Conservation (phyloP, 805 yeast genomes). For the Cyberlindnera nakhonratchasimensis region DNA sequence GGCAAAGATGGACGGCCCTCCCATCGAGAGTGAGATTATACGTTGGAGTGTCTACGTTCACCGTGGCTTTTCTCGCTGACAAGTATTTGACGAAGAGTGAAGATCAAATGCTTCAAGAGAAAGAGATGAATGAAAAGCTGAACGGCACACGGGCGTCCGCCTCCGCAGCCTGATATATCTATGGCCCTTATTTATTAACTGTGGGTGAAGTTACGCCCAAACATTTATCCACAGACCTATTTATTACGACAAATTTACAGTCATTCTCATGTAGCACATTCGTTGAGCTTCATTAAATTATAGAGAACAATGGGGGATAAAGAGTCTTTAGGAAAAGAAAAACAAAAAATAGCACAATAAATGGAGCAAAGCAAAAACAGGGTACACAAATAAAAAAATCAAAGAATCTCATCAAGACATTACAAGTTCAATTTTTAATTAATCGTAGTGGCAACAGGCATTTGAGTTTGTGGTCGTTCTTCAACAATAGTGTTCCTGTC, state of each 20-base stretch:
- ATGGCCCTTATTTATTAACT: neutral
- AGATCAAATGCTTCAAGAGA: slow-evolving; percentile 18
- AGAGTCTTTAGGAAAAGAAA: neutral
- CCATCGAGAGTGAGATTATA: slow-evolving; percentile 27
- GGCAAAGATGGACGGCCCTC: slow-evolving; percentile 22
- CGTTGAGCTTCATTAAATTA: slow-evolving; percentile 5
- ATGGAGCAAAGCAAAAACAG: neutral
- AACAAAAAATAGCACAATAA: neutral
- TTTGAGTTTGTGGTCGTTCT: slow-evolving; percentile 9
- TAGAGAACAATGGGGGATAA: neutral
- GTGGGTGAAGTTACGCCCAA: no score
- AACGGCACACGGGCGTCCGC: neutral
- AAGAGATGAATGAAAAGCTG: slow-evolving; percentile 6
- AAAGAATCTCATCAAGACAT: neutral
- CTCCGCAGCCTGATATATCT: neutral
- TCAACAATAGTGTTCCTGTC: slow-evolving; percentile 17
- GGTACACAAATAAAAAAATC: neutral
- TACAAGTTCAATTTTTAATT: neutral
- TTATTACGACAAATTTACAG: neutral
- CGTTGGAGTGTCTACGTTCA: slow-evolving; percentile 29
- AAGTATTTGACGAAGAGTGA: slow-evolving; percentile 20
- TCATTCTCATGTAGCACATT: neutral
- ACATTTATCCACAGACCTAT: neutral
- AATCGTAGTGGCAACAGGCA: slow-evolving; percentile 14
- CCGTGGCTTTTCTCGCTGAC: slow-evolving; percentile 27